Conservation (phyloP, 75 land plant species). For the Cupressus sempervirens region DNA sequence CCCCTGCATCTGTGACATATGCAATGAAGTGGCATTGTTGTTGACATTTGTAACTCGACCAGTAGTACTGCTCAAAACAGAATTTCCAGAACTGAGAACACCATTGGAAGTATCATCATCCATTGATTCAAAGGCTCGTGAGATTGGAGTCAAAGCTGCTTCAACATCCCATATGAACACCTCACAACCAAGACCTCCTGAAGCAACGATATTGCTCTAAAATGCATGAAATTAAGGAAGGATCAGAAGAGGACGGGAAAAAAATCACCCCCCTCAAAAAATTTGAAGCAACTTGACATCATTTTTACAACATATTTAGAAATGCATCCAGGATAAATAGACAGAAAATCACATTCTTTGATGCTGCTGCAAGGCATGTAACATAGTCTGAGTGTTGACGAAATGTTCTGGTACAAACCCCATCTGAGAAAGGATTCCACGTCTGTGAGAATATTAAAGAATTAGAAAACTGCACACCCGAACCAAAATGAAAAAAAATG, state of each 20-base stretch:
- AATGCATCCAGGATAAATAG: not conserved
- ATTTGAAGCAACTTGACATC: not conserved
- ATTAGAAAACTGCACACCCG: slow-evolving; percentile 2
- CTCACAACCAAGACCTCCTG: slow-evolving; percentile 97
- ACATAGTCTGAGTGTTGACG: slow-evolving; percentile 98
- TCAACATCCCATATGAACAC: slow-evolving; percentile 98
- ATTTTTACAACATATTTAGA: not conserved
- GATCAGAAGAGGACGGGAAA: slow-evolving; percentile 16
- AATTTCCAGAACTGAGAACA: slow-evolving; percentile 32
- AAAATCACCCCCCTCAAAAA: not conserved
- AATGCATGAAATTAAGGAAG: slow-evolving; percentile 36
- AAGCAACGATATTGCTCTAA: slow-evolving; percentile 91
- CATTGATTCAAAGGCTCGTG: slow-evolving; percentile 50
- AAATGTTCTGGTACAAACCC: slow-evolving; percentile 77
- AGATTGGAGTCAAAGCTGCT: slow-evolving; percentile 67
- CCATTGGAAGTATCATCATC: slow-evolving; percentile 71
- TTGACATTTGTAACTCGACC: slow-evolving; percentile 50
- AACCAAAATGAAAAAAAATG: not conserved
- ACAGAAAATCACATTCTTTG: slow-evolving; percentile 65
- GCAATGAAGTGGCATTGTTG: slow-evolving; percentile 39
- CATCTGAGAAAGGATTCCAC: slow-evolving; percentile 78
- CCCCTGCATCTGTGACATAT: slow-evolving; percentile 46
- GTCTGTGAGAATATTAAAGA: slow-evolving; percentile 38
- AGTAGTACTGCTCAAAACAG: slow-evolving; percentile 30
- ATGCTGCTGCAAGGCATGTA: slow-evolving; percentile 86